These are phyloP conservation scores for Cicer cuneatum DNA, from an alignment of 306 rosid genomes.

Conservation along the genomic window DNA sequence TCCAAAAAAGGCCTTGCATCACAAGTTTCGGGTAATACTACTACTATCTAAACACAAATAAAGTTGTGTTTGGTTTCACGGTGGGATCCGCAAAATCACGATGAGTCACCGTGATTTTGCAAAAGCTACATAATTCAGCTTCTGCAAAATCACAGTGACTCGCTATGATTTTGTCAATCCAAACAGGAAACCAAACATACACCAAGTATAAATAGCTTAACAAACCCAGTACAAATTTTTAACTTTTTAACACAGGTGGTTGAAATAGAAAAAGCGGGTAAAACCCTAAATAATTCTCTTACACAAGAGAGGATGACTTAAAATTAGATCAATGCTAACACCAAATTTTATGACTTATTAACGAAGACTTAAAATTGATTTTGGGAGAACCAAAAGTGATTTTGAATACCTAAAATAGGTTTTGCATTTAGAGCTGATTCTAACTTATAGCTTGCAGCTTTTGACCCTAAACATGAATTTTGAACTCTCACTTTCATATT, in stretches of 20 bases:
- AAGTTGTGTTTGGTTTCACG: not conserved
- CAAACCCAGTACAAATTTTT: not conserved
- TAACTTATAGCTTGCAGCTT: too few relatives aligned
- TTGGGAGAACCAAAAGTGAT: too few relatives aligned
- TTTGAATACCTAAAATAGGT: too few relatives aligned
- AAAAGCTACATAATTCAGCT: too few relatives aligned
- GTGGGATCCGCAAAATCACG: too few relatives aligned
- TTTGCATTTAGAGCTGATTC: too few relatives aligned
- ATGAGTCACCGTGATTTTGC: too few relatives aligned
- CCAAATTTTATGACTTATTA: not conserved
- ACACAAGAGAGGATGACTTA: not conserved
- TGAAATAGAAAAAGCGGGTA: not conserved
- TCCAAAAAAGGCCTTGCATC: not conserved
- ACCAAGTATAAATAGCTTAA: not conserved
- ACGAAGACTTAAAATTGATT: not conserved
- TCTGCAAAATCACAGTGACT: too few relatives aligned
- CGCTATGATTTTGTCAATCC: too few relatives aligned
- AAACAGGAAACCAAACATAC: too few relatives aligned
- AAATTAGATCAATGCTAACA: not conserved
- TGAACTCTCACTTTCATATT: too few relatives aligned
- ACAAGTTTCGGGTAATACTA: not conserved
- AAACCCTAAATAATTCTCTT: not conserved
- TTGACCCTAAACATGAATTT: too few relatives aligned
- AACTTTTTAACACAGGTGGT: not conserved
- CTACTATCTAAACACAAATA: not conserved